Percentiles rank a stretch among this genome's conserved stretches.
Evolutionary conservation across 164 flowering plant genomes (phyloP).

Genomic region (Dillenia suffruticosa): DNA sequence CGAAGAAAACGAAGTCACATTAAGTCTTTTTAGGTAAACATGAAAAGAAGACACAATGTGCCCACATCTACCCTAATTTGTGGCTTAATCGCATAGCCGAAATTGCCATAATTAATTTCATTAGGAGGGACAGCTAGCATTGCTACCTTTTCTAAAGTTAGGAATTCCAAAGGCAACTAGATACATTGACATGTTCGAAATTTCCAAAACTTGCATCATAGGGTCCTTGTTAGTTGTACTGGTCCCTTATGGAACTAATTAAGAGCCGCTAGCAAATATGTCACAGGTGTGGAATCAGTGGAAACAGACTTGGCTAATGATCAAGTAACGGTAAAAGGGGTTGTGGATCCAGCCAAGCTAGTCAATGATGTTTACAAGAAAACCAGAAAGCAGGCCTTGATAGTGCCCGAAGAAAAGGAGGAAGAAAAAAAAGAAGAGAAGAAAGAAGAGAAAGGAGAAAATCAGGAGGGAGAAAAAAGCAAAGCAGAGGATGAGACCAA

Average conservation of each 20-base stretch:
- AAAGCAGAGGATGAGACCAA: conserved; percentile 42
- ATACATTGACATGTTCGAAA: no score
- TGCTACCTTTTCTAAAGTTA: no score
- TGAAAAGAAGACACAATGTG: no score
- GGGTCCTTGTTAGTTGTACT: background rate
- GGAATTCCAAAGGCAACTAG: no score
- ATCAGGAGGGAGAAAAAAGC: conserved; percentile 26
- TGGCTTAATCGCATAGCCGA: no score
- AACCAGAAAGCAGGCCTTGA: conserved; percentile 53
- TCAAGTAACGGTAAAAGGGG: conserved; percentile 65
- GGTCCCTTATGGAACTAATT: no score
- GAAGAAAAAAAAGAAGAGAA: conserved; percentile 46
- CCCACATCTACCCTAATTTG: no score
- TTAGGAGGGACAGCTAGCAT: no score
- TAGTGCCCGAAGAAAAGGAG: conserved; percentile 47
- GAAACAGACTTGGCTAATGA: conserved; percentile 45
- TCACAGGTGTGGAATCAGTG: conserved; percentile 74
- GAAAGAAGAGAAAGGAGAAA: conserved; percentile 30
- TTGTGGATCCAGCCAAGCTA: conserved; percentile 55
- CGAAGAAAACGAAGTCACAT: background rate
- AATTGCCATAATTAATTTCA: no score
- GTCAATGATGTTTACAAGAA: conserved; percentile 57
- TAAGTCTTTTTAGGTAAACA: no score
- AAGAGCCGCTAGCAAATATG: background rate
- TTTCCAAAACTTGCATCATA: no score